Base-by-base conservation (phyloP, 2,329 filamentous ascomycete species). In the Fusarium temperatum region DNA sequence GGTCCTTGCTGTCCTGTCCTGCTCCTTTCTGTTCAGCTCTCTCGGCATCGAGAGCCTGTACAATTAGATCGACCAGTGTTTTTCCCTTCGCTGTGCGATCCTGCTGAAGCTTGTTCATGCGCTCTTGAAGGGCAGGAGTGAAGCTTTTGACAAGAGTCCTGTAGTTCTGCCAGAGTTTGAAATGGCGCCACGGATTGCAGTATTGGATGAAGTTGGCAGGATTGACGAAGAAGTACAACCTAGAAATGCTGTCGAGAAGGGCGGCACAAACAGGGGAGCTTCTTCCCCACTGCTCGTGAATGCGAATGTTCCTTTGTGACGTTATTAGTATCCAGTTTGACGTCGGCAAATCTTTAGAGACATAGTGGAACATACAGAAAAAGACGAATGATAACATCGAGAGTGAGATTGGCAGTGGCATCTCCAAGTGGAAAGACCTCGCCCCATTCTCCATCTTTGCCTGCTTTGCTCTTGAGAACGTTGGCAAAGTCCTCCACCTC, bases 321-420 rank as follows among this genome's bases (percentile, higher is more conserved):
- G 5, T 36, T 17, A 35, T 69, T 14, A 57, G 47, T 15, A 56
- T 35, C 32, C 1, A 28, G 20, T 12, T 32, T 28, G 9, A 18
- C 30, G 8, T 14, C 3, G 4, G 11, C 18, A 17, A 32, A 26
- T 22, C 8, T 26, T 17, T 42, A 8, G n/a, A 22, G 24, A 15
- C 18, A 13, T 15, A n/a, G 17, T 1, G 32, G 9, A 20, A 58
- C 69, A 59, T 64, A 83, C 78, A 84, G 68, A 6, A 81, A 77
- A 20, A 82, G 79, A n/a, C 81, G 78, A 22, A 76, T 75, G 51
- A 84, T 85, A 35, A 85, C 77, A 53, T 85, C 84, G 14, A 85
- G 81, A 0, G 84, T 82, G 22, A 85, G 70, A 58, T 82, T 82
- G 11, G 79, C 82, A 4, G 83, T 80, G 24, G 77, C 79, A 13